Conservation (phyloP, 2,329 filamentous ascomycete genomes). For the Colletotrichum truncatum region DNA sequence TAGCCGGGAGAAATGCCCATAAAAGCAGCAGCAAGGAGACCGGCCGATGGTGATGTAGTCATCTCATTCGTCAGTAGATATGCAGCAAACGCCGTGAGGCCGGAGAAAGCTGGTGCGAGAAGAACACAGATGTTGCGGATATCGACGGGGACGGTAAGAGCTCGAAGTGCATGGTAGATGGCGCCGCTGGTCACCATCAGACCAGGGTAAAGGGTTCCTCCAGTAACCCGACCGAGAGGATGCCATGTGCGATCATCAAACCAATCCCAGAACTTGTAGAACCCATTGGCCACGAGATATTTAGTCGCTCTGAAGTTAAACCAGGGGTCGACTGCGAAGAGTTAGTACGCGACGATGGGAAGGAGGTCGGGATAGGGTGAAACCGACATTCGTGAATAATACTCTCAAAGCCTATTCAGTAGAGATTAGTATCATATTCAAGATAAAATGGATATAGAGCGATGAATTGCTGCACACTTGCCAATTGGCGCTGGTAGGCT, state of each 20-base stretch:
- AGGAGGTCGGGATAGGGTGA: conserved; percentile 17
- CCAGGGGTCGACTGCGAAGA: conserved; percentile 88
- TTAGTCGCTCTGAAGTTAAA: conserved; percentile 99
- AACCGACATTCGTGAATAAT: conserved; percentile 99
- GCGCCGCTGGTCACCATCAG: conserved; percentile 98
- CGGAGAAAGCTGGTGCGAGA: conserved; percentile 93
- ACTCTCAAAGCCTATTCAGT: conserved; percentile 83
- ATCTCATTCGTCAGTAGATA: conserved; percentile 98
- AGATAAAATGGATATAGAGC: neutral
- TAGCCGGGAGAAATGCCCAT: conserved; percentile 99
- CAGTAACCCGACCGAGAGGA: conserved; percentile 95
- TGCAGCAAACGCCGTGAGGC: conserved; percentile 89
- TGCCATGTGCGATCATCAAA: conserved; percentile 99
- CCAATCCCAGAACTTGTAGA: conserved; percentile 99
- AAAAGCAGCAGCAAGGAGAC: conserved; percentile 91
- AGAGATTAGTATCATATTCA: conserved; percentile 40
- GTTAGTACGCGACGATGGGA: conserved; percentile 36
- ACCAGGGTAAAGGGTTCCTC: conserved; percentile 97
- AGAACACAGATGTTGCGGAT: conserved; percentile 99
- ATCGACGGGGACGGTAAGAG: conserved; percentile 91
- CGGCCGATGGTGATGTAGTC: conserved; percentile 93
- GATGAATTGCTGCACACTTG: neutral
- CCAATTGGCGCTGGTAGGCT: conserved; percentile 11
- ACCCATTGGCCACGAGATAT: conserved; percentile 95
- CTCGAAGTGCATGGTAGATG: conserved; percentile 93